Evolutionary conservation across 2,329 filamentous ascomycete species (phyloP), one percentile per base, ranked within the genome.

Genomic region (Fusarium sororula): DNA sequence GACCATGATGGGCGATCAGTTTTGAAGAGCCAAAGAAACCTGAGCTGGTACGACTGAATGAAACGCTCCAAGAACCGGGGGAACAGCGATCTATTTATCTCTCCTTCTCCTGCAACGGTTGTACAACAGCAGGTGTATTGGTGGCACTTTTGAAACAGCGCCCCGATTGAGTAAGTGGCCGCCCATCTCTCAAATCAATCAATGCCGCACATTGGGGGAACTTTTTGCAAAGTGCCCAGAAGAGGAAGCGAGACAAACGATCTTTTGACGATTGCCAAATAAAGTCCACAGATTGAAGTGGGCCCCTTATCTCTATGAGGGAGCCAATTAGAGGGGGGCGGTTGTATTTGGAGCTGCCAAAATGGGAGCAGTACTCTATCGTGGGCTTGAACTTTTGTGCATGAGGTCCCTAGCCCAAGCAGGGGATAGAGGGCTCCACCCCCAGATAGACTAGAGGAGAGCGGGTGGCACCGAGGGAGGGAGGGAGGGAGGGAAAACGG

Each of bases 381-480:
- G 59, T 18, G 41, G 10, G n/a, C 18, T 56, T 68, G 67, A 64
- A 65, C 67, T 70, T 70, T 70, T 70, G 66, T 68, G 51, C 45
- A 45, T 51, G 32, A 32, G 38, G 12, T 20, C 55, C 47, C 35
- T 37, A 30, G 28, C 26, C 15, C 15, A 26, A 6, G 30, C 15
- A 13, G 32, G 37, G 57, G 13, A 55, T 45, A 28, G 57, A 45
- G 13, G 26, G 7, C 4, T 73, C 70, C 70, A 74, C 70, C 70
- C 70, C 70, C 70, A 65, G 68, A 70, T 65, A 58, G 57, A 45
- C 35, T 37, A 55, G 30, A 38, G 14, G 14, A n/a, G n/a, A 69
- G 63, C 70, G 70, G 70, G 70, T 73, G 70, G 70, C 70, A 74
- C 70, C 60, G 70, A 73, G 35, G 51, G 30, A 35, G 48, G 51